phyloP scores from a whole-genome alignment of 257 asterid species.

The Nicotiana noctiflora region DNA sequence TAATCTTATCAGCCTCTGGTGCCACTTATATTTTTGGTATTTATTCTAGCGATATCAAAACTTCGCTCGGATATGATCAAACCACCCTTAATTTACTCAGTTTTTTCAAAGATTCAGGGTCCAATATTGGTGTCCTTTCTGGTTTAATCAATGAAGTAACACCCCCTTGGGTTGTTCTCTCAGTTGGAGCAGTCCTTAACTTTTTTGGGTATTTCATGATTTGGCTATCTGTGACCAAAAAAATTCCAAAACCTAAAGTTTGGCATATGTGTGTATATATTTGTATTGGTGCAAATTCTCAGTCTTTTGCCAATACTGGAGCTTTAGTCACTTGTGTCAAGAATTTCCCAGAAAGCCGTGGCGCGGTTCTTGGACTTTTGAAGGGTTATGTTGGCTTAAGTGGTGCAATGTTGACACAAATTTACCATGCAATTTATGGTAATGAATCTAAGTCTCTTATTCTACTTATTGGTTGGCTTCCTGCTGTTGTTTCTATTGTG shows the following conservation, averaged over 20 bases:
- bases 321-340: slow-evolving; percentile 1
- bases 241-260: background rate
- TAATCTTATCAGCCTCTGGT: slow-evolving; percentile 6
- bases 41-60: background rate
- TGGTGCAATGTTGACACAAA: slow-evolving; percentile 49
- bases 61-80: slow-evolving; percentile 1
- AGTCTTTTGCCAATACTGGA: slow-evolving; percentile 7
- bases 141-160: background rate
- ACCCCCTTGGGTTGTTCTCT: slow-evolving; percentile 4
- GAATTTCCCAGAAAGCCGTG: slow-evolving; percentile 32
- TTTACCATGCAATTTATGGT: slow-evolving; percentile 33
- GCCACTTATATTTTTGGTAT: background rate
- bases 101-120: slow-evolving; percentile 5
- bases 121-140: background rate
- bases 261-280: slow-evolving; percentile 12
- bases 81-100: slow-evolving; percentile 10
- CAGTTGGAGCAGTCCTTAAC: background rate
- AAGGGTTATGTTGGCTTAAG: slow-evolving; percentile 53
- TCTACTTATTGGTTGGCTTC: slow-evolving; percentile 56
- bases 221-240: slow-evolving; percentile 4
- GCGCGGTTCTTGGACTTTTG: slow-evolving; percentile 42
- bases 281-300: slow-evolving; percentile 11
- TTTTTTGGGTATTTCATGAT: slow-evolving; percentile 9
- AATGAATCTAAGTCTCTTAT: slow-evolving; percentile 30
- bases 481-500: slow-evolving; percentile 38